These are phyloP conservation scores for Pseudopithomyces chartarum DNA, from an alignment of 2,329 filamentous ascomycete species.

Conservation along the genomic window DNA sequence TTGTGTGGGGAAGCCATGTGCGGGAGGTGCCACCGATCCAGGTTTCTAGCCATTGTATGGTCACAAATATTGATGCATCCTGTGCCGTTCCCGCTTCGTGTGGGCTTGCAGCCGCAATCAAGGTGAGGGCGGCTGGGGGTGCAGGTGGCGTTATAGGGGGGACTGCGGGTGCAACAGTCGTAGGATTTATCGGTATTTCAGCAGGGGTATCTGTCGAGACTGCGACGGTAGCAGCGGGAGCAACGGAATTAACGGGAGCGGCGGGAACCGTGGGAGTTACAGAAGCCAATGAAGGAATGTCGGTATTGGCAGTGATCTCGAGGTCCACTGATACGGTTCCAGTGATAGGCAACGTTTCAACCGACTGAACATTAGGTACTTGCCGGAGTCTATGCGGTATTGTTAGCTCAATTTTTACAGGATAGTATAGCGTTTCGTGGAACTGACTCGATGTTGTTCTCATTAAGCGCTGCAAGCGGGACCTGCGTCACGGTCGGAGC, in stretches of 20 bases:
- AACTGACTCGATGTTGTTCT: constrained; percentile 10
- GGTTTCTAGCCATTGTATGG: constrained; percentile 41
- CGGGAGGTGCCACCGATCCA: constrained; percentile 26
- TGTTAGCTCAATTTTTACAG: background rate
- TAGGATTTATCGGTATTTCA: constrained; percentile 6
- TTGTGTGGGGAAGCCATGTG: constrained; percentile 40
- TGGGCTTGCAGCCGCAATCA: background rate
- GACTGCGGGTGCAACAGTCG: background rate
- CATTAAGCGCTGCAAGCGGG: background rate
- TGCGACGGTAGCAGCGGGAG: background rate
- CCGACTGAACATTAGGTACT: background rate
- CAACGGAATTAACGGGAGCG: constrained; percentile 1
- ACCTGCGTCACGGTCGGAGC: background rate
- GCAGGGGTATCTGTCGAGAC: background rate
- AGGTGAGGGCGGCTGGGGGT: background rate
- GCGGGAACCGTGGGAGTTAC: background rate
- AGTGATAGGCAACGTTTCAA: background rate
- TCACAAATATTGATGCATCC: constrained; percentile 23
- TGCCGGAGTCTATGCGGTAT: constrained; percentile 1
- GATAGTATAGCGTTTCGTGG: background rate
- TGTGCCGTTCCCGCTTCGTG: background rate
- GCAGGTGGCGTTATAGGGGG: background rate
- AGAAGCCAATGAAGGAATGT: background rate
- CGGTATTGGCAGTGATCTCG: background rate
- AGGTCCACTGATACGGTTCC: background rate